These are phyloP conservation scores for Cucurbita moschata DNA, from an alignment of 306 rosid species.

Conservation along the genomic window DNA sequence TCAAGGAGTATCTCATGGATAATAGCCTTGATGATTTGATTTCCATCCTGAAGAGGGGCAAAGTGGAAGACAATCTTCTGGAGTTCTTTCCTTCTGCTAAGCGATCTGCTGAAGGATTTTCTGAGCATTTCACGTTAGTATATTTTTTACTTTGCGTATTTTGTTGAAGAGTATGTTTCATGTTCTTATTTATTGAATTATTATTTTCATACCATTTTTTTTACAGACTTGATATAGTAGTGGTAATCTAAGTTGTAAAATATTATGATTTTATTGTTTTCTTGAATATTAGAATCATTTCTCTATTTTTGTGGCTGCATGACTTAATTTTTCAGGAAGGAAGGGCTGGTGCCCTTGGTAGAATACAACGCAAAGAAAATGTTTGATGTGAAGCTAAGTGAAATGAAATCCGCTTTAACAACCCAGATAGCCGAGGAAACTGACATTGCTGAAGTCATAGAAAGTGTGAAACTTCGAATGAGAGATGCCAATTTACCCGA, in stretches of 20 bases:
- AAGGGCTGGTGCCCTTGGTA: conserved; percentile 76
- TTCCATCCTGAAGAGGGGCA: conserved; percentile 86
- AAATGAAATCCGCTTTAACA: conserved; percentile 90
- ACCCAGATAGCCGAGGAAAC: conserved; percentile 86
- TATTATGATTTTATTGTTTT: not conserved
- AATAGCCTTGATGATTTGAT: conserved; percentile 97
- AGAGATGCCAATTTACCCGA: conserved; percentile 93
- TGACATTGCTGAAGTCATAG: conserved; percentile 88
- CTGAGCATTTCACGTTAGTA: conserved; percentile 93
- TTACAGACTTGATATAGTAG: not conserved
- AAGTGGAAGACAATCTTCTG: conserved; percentile 89
- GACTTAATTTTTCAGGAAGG: conserved; percentile 50
- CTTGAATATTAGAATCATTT: not conserved
- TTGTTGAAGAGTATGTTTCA: not conserved
- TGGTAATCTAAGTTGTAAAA: not conserved
- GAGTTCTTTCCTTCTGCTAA: conserved; percentile 77
- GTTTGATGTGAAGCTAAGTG: conserved; percentile 88
- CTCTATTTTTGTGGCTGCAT: not conserved
- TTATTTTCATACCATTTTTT: not conserved
- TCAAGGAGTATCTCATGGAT: conserved; percentile 86
- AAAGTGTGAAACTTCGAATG: conserved; percentile 79
- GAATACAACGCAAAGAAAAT: conserved; percentile 95
- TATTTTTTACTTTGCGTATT: not conserved
- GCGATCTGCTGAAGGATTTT: conserved; percentile 67
- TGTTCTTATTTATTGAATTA: not conserved